A percentile compares a stretch with the other conserved stretches of the same genome.
Conservation (phyloP, 1,284 basidiomycete genomes). For the Thecaphora frezii region DNA sequence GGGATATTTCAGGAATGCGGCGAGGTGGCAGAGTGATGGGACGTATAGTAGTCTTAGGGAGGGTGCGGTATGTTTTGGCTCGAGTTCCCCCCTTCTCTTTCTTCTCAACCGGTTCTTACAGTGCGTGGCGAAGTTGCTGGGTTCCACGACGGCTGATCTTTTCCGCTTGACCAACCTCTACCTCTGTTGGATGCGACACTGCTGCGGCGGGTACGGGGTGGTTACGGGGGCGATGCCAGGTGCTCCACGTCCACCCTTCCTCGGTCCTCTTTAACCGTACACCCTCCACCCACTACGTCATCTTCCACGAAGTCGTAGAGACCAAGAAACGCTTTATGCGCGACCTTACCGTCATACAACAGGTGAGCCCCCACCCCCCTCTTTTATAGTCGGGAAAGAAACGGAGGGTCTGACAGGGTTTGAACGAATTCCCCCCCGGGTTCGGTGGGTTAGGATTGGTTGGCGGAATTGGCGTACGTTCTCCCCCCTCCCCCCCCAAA, state of each 20-base stretch:
- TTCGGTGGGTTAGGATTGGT: slow-evolving; percentile 60
- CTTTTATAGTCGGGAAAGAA: too few relatives aligned
- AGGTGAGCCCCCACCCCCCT: not conserved
- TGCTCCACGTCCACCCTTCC: slow-evolving; percentile 83
- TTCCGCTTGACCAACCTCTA: too few relatives aligned
- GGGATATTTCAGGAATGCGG: slow-evolving; percentile 92
- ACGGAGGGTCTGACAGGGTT: too few relatives aligned
- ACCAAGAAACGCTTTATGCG: slow-evolving; percentile 78
- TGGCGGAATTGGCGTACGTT: slow-evolving; percentile 62
- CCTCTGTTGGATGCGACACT: too few relatives aligned
- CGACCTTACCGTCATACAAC: slow-evolving; percentile 62
- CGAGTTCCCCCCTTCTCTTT: too few relatives aligned
- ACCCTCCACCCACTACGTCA: slow-evolving; percentile 84
- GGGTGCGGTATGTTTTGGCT: slow-evolving; percentile 60
- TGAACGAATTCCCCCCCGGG: too few relatives aligned
- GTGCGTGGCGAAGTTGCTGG: too few relatives aligned
- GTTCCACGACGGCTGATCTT: too few relatives aligned
- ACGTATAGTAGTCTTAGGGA: slow-evolving; percentile 82
- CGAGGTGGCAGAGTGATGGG: slow-evolving; percentile 82
- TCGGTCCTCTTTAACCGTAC: slow-evolving; percentile 92
- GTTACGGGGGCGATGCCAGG: too few relatives aligned
- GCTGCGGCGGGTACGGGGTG: too few relatives aligned
- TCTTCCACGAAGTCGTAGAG: slow-evolving; percentile 93
- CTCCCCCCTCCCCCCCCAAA: not conserved
- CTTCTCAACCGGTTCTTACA: too few relatives aligned